Base-by-base conservation (phyloP, 345 rosid genomes). In the Euphorbia pulcherrima region DNA sequence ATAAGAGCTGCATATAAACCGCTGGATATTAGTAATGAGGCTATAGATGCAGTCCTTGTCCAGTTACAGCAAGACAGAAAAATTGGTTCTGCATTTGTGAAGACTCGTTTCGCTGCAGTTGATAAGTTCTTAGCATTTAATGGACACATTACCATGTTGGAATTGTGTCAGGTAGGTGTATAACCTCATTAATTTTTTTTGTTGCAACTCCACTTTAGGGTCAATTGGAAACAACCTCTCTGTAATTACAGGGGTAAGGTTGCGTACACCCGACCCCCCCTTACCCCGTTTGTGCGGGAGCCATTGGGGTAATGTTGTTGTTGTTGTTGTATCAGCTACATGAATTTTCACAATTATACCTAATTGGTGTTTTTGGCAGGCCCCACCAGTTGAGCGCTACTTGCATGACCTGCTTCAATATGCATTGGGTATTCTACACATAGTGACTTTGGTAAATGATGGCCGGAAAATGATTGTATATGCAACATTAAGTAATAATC, bases 61-160 rank as follows among this genome's bases (percentile, higher is more conserved):
- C 99, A 94, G 87, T 78, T 94, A 68, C 99, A 94, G 70, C 89
- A 91, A 86, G 99, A 94, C 63, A 83, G 97, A 74, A 94, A 89
- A 80, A 82, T 94, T 73, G 99, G 99, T 70, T 92, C 89, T 64
- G 84, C 89, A 61, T 89, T 94, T 83, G 97, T 87, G 79, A 87
- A 86, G 82, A 79, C 90, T 61, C 92, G 84, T 8, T 94, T 97
- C 96, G 90, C 87, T 67, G 89, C 90, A 61, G 86, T 94, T 71
- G 92, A 91, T 61, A 88, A 81, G 59, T 91, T 94, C 74, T 77
- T 91, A 70, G 68, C 79, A 64, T 83, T 77, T 70, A 85, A 85
- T 70, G 99, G 99, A 69, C 97, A 94, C 81, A 76, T 85, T 74
- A 94, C 90, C 63, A 80, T 91, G 96, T 77, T 94, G 72, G 97